Percentiles rank a stretch among this genome's conserved stretches.
These are phyloP conservation scores for Alopecurus myosuroides DNA, from an alignment of 176 grass and related monocot genomes.

Conservation along the genomic window DNA sequence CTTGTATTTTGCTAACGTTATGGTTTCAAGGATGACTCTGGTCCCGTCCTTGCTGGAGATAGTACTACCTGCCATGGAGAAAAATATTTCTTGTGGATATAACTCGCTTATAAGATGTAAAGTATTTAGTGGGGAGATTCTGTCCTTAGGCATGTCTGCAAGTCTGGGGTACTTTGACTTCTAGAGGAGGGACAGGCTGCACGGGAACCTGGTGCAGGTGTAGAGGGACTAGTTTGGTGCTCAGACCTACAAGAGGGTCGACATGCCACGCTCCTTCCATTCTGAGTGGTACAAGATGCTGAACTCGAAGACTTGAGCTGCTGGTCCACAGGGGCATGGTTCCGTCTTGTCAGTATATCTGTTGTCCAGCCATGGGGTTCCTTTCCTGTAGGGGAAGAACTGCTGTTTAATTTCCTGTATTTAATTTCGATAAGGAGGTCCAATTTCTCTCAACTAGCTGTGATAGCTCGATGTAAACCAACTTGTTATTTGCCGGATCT, in stretches of 20 bases:
- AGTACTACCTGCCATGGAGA: conserved; percentile 45
- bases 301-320: conserved; percentile 26
- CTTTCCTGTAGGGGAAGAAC: conserved; percentile 11
- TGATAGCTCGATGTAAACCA: too few relatives aligned
- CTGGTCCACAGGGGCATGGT: too few relatives aligned
- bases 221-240: conserved; percentile 80
- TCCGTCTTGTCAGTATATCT: not conserved
- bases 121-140: conserved; percentile 79
- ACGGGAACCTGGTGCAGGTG: conserved; percentile 68
- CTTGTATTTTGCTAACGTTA: conserved; percentile 8
- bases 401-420: not conserved
- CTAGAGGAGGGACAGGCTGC: conserved; percentile 57
- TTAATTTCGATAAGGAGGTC: too few relatives aligned
- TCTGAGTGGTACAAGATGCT: conserved; percentile 81
- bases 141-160: conserved; percentile 60
- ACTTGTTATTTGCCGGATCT: too few relatives aligned
- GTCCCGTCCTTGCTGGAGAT: conserved; percentile 76
- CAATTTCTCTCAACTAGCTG: too few relatives aligned
- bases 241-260: conserved; percentile 76
- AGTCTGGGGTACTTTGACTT: conserved; percentile 75
- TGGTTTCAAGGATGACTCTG: conserved; percentile 59
- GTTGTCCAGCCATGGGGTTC: not conserved
- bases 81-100: conserved; percentile 30
- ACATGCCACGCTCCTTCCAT: conserved; percentile 62
- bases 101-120: conserved; percentile 59